These are phyloP conservation scores for Candida anutae DNA, from an alignment of 1,139 yeast species.

Conservation along the genomic window DNA sequence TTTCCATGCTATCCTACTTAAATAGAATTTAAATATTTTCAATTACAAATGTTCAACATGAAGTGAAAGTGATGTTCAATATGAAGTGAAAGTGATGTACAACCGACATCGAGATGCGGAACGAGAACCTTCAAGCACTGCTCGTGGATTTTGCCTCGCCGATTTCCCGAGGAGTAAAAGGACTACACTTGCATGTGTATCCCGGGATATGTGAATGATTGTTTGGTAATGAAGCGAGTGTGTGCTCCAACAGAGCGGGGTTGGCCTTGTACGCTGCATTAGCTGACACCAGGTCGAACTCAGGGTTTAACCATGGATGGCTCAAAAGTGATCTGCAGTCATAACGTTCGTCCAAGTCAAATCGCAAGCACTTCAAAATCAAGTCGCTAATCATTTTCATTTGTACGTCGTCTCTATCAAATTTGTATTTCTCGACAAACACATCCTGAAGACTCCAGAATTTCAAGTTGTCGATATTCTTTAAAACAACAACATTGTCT, in stretches of 20 bases:
- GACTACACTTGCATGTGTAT: constrained; percentile 13
- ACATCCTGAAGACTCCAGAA: constrained; percentile 66
- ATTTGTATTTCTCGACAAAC: constrained; percentile 64
- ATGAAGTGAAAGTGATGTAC: no score
- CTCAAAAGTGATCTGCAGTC: constrained; percentile 29
- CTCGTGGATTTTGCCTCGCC: no score
- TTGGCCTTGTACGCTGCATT: constrained; percentile 26
- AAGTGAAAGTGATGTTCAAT: no score
- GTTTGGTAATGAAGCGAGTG: constrained; percentile 6
- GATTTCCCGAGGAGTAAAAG: no score
- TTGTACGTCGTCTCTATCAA: constrained; percentile 18
- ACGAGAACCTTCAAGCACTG: no score
- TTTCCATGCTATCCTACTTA: no score
- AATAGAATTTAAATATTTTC: no score
- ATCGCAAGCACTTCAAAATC: constrained; percentile 57
- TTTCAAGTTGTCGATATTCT: constrained; percentile 55
- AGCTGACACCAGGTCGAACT: constrained; percentile 39
- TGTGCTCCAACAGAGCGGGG: constrained; percentile 3
- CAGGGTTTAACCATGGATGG: constrained; percentile 71
- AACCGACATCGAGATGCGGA: no score
- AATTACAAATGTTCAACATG: no score
- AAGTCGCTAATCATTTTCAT: constrained; percentile 23
- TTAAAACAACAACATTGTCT: constrained; percentile 41
- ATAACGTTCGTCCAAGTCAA: constrained; percentile 57
- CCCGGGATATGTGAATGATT: constrained; percentile 20